Evolutionary conservation across 768 basidiomycete genomes (phyloP).

Genomic region (Xanthoconium purpureum): DNA sequence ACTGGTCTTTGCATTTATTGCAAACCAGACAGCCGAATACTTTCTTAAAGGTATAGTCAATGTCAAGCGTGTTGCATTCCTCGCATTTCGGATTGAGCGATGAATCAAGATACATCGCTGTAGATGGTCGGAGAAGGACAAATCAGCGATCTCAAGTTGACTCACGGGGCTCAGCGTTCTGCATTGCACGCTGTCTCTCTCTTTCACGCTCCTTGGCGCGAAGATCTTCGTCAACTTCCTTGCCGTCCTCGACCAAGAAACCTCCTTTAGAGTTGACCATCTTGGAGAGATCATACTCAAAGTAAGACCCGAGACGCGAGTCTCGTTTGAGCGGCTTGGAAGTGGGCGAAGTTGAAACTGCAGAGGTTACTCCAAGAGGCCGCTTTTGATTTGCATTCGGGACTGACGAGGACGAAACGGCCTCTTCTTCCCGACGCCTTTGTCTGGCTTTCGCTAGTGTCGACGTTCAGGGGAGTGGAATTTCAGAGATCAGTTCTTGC

Average conservation of each 20-base stretch:
- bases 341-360: constrained; percentile 61
- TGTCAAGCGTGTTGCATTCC: constrained; percentile 85
- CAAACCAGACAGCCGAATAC: constrained; percentile 87
- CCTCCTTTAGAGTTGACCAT: constrained; percentile 97
- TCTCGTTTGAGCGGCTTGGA: constrained; percentile 62
- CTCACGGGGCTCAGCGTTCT: constrained; percentile 71
- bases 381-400: constrained; percentile 75
- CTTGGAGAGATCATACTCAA: constrained; percentile 95
- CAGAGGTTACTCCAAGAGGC: constrained; percentile 55
- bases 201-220: constrained; percentile 76
- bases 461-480: constrained; percentile 1
- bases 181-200: constrained; percentile 72
- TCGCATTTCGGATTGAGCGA: constrained; percentile 76
- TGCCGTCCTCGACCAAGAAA: constrained; percentile 88
- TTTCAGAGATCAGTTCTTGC: background rate
- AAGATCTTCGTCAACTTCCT: constrained; percentile 73
- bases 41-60: constrained; percentile 78
- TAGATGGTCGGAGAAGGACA: background rate
- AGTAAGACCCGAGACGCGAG: constrained; percentile 83
- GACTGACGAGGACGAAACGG: constrained; percentile 43
- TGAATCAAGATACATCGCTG: constrained; percentile 78
- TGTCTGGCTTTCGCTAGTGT: constrained; percentile 70
- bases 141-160: background rate
- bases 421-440: constrained; percentile 58
- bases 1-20: constrained; percentile 83